A percentile compares a stretch with the other conserved stretches of the same genome.
Evolutionary conservation across 768 basidiomycete genomes (phyloP).

Genomic region (Infundibulicybe gibba): DNA sequence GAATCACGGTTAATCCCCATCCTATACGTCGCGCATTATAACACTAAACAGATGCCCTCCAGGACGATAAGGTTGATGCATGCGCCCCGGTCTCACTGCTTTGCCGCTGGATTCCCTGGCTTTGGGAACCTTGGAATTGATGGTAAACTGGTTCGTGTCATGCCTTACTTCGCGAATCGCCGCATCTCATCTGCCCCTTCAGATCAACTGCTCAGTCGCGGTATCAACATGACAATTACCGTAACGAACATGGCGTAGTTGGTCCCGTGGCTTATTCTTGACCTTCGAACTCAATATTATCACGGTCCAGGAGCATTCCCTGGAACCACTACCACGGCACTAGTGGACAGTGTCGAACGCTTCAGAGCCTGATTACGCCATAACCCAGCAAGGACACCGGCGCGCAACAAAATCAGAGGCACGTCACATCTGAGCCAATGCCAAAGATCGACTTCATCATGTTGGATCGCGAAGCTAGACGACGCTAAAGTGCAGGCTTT

Average conservation of each 20-base stretch:
- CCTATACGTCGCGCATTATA: constrained; percentile 27
- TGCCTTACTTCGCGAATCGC: no score
- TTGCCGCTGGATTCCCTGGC: constrained; percentile 96
- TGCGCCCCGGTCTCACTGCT: constrained; percentile 94
- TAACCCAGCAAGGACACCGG: no score
- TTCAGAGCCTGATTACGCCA: constrained; percentile 96
- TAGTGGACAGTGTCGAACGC: constrained; percentile 94
- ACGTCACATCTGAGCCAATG: constrained; percentile 92
- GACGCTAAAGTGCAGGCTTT: no score
- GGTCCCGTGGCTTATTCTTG: constrained; percentile 90
- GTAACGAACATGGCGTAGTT: constrained; percentile 94
- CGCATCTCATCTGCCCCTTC: no score
- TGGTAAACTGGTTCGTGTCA: no score
- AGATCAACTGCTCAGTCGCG: no score
- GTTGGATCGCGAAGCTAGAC: constrained; percentile 92
- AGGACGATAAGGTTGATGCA: constrained; percentile 91
- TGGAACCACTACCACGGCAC: not conserved
- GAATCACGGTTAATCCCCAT: no score
- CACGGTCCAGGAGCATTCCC: no score
- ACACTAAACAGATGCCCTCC: constrained; percentile 61
- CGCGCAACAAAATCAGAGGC: constrained; percentile 94
- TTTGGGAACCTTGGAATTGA: constrained; percentile 90
- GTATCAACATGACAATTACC: no score
- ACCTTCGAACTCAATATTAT: constrained; percentile 28
- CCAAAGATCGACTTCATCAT: constrained; percentile 93